Conservation (phyloP, 2,329 filamentous ascomycete genomes). For the Apiospora pterosperma region DNA sequence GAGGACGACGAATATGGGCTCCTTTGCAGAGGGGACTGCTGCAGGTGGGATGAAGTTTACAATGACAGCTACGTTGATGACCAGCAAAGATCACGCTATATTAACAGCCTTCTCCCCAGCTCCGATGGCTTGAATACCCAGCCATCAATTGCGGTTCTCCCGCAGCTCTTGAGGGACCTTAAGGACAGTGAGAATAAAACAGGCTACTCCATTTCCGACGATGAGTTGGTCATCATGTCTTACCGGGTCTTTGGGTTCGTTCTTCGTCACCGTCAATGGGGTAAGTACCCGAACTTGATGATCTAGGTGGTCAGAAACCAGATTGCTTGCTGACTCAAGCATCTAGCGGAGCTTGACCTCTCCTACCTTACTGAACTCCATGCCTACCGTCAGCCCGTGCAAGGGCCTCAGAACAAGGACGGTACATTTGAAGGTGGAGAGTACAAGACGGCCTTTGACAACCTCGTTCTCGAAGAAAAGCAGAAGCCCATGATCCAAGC, state of each 20-base stretch:
- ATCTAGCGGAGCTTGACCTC: conserved; percentile 12
- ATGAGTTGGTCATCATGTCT: conserved; percentile 28
- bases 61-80: conserved; percentile 13
- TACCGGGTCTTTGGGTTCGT: conserved; percentile 31
- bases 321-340: not conserved
- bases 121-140: not conserved
- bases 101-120: conserved; percentile 9
- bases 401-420: not conserved
- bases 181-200: not conserved
- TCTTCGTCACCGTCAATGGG: conserved; percentile 30
- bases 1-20: not conserved
- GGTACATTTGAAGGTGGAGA: not conserved
- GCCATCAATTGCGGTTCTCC: conserved; percentile 10
- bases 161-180: not conserved
- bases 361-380: conserved; percentile 9
- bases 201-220: conserved; percentile 11
- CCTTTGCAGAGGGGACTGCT: conserved; percentile 6
- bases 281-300: conserved; percentile 13
- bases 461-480: conserved; percentile 18
- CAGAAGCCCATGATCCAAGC: conserved; percentile 27
- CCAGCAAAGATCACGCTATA: conserved; percentile 7
- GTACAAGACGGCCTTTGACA: conserved; percentile 20
- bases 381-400: not conserved
- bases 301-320: not conserved
- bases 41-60: conserved; percentile 2